A percentile compares a stretch with the other conserved stretches of the same genome.
Conservation (phyloP, 2,329 filamentous ascomycete species). For the Ambrosiella beaveri region DNA sequence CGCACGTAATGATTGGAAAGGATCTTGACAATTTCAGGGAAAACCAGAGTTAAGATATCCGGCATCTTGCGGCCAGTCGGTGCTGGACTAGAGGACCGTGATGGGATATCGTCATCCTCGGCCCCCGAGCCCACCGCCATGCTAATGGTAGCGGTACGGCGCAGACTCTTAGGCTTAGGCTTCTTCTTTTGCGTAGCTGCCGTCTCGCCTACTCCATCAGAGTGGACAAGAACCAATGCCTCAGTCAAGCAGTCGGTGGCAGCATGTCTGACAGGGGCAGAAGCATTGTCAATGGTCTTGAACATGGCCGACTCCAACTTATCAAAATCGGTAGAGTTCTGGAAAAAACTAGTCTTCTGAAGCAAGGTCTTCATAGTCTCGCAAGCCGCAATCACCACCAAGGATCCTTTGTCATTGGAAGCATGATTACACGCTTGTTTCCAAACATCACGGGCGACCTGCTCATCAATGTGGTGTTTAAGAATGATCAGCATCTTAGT, state of each 20-base stretch:
- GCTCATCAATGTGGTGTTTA: conserved; percentile 62
- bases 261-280: conserved; percentile 60
- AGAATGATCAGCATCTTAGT: conserved; percentile 64
- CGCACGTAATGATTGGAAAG: conserved; percentile 68
- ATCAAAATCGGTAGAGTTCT: conserved; percentile 80
- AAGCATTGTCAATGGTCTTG: conserved; percentile 70
- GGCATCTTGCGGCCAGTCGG: conserved; percentile 31
- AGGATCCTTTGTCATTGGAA: conserved; percentile 60
- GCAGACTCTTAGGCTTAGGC: conserved; percentile 39
- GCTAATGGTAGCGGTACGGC: conserved; percentile 36
- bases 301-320: conserved; percentile 66
- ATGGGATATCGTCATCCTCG: conserved; percentile 55
- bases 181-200: conserved; percentile 37
- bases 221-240: conserved; percentile 62
- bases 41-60: conserved; percentile 53
- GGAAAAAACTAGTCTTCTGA: conserved; percentile 61
- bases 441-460: conserved; percentile 75
- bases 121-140: conserved; percentile 26
- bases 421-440: conserved; percentile 71
- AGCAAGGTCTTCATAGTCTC: conserved; percentile 60
- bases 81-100: conserved; percentile 56
- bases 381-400: conserved; percentile 65
- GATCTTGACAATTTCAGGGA: conserved; percentile 62
- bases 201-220: conserved; percentile 34
- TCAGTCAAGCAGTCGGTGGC: conserved; percentile 73